Percentiles rank a stretch among this genome's conserved stretches.
phyloP scores from a whole-genome alignment of 2,329 filamentous ascomycete species.

The Talaromyces verruculosus region DNA sequence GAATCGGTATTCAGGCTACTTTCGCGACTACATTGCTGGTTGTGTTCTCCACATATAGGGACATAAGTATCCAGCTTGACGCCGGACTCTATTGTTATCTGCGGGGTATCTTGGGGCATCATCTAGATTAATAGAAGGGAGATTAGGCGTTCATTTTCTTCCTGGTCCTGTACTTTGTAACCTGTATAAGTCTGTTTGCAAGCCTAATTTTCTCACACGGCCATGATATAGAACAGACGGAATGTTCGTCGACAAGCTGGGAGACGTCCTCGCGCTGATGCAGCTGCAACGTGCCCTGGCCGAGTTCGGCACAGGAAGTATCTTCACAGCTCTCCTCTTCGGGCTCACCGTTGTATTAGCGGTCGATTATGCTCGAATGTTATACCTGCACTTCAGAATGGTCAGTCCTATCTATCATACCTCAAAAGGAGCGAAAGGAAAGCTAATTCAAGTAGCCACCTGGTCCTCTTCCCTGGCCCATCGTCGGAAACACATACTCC shows the following conservation, averaged over 20 bases:
- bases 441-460: slow-evolving; percentile 46
- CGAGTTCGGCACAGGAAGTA: slow-evolving; percentile 11
- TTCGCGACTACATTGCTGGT: background rate
- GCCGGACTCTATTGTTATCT: too few species aligned
- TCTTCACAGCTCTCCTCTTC: slow-evolving; percentile 8
- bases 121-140: background rate
- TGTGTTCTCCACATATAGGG: background rate
- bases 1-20: background rate
- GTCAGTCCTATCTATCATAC: background rate
- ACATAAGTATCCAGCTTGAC: too few species aligned
- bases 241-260: slow-evolving; percentile 19
- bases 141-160: too few species aligned
- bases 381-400: background rate
- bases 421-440: too few species aligned
- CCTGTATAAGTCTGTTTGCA: too few species aligned
- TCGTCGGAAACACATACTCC: slow-evolving; percentile 58
- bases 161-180: too few species aligned
- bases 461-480: slow-evolving; percentile 55
- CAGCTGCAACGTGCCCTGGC: slow-evolving; percentile 17
- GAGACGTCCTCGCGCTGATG: slow-evolving; percentile 17
- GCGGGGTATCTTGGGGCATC: background rate
- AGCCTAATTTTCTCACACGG: too few species aligned
- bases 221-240: background rate
- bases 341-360: background rate
- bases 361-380: background rate